Evolutionary conservation across 495 filamentous ascomycete species (phyloP).

Genomic region (Melanomma pulvis-pyrius): DNA sequence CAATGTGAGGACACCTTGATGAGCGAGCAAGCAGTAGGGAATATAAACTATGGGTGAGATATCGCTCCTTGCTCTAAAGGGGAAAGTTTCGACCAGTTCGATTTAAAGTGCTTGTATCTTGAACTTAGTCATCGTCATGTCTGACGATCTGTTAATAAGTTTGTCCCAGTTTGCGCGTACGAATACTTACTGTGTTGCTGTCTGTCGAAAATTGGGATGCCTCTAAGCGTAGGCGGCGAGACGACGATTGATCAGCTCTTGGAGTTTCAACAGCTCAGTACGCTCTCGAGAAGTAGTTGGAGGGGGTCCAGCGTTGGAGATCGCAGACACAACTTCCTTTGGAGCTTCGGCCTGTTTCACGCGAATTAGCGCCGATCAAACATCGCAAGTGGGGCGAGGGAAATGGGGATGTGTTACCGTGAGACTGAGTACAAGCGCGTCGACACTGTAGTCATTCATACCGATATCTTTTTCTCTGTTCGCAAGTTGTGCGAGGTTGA

Average conservation of each 20-base stretch:
- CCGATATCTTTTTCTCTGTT: conserved; percentile 41
- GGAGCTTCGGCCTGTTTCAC: conserved; percentile 46
- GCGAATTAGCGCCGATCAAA: conserved; percentile 40
- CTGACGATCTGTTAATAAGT: not conserved
- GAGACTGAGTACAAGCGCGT: conserved; percentile 39
- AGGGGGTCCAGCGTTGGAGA: conserved; percentile 11
- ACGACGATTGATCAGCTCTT: conserved; percentile 15
- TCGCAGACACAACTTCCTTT: conserved; percentile 33
- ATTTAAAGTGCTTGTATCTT: not conserved
- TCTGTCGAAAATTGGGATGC: not conserved
- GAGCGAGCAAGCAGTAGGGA: no score
- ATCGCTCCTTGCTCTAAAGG: not conserved
- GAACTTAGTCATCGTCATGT: not conserved
- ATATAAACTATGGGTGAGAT: no score
- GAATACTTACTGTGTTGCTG: not conserved
- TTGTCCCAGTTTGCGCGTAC: not conserved
- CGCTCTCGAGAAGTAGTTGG: conserved; percentile 7
- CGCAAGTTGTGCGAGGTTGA: conserved; percentile 58
- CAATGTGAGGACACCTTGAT: not conserved
- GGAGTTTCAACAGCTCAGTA: conserved; percentile 22
- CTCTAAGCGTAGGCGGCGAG: not conserved
- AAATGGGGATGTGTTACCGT: conserved; percentile 41
- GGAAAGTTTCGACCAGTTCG: not conserved
- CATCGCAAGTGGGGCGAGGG: conserved; percentile 25
- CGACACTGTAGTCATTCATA: conserved; percentile 34